Conservation (phyloP, 805 yeast genomes). For the Candida germanica region DNA sequence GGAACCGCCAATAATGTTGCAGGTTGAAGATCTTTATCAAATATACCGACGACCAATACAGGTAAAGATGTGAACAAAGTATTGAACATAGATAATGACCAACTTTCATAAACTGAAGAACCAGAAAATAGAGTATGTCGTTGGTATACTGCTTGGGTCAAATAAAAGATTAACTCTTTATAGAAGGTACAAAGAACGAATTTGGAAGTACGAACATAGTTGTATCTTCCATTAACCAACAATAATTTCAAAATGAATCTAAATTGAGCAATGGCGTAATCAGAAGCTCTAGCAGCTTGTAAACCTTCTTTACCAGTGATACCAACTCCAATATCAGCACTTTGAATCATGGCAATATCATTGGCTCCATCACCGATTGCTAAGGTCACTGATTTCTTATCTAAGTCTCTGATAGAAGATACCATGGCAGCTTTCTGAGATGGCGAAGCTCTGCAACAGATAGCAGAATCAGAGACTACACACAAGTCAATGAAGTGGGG, state of each 20-base stretch:
- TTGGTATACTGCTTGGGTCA: conserved; percentile 86
- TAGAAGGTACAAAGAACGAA: conserved; percentile 92
- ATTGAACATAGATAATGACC: conserved; percentile 97
- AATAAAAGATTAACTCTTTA: conserved; percentile 86
- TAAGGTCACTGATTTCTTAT: conserved; percentile 71
- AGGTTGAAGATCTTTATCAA: conserved; percentile 86
- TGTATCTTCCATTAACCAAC: conserved; percentile 94
- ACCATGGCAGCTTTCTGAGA: conserved; percentile 95
- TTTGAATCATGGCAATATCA: conserved; percentile 98
- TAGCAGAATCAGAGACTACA: conserved; percentile 82
- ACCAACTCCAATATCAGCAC: conserved; percentile 97
- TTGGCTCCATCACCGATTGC: conserved; percentile 99
- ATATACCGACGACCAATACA: conserved; percentile 90
- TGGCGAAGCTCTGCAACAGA: conserved; percentile 96
- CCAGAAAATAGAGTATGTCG: conserved; percentile 87
- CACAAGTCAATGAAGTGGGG: conserved; percentile 81
- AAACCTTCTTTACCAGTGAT: conserved; percentile 96
- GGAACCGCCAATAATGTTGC: conserved; percentile 89
- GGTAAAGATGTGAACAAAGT: conserved; percentile 92
- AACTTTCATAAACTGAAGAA: conserved; percentile 86
- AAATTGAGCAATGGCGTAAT: conserved; percentile 93
- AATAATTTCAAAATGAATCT: conserved; percentile 76
- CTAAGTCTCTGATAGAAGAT: conserved; percentile 65
- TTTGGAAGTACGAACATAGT: conserved; percentile 86
- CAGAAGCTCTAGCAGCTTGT: conserved; percentile 94